Base-by-base conservation (phyloP, 2,329 filamentous ascomycete genomes). In the Dactylellina cionopaga region DNA sequence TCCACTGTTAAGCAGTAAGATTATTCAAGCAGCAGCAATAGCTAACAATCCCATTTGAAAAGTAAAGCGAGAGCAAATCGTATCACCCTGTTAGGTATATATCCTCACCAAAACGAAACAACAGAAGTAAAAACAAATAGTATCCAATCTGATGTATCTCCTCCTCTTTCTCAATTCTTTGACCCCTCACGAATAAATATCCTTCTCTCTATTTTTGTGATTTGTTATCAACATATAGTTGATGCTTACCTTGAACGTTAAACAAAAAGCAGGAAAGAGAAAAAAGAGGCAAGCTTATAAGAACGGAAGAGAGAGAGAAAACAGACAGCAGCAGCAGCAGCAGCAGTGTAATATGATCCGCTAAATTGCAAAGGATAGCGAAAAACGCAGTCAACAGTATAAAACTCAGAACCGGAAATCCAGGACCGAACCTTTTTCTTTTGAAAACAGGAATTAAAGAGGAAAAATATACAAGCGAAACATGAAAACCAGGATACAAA, bases 161-260 rank as follows among this genome's bases (percentile, higher is more conserved):
- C 31, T 27, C 47, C 9, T n/a, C 33, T 65, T 13, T 41, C 27
- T 44, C 33, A 31, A 10, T 44, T 22, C 13, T 25, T n/a, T n/a
- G n/a, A n/a, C n/a, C n/a, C n/a, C n/a, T n/a, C n/a, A n/a, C n/a
- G n/a, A n/a, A n/a, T n/a, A n/a, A n/a, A n/a, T n/a, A n/a, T n/a
- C n/a, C n/a, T n/a, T n/a, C n/a, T 27, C 33, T 41, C 37, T 41
- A 58, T 70, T 70, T 60, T 19, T 68, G 15, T 29, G 41, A 29
- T 33, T 24, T 56, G 22, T 49, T 17, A 17, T 29, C 47, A 46
- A 35, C 43, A 9, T 25, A 33, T 5, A 29, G 27, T 31, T 31
- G 27, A 59, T 49, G 60, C 68, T 65, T 72, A 72, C 68, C 68
- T 65, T 55, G 37, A 29, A 56, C 10, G 29, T 27, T 46, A 72